These are phyloP conservation scores for Hygrophorus pudorinus DNA, from an alignment of 768 basidiomycete species.

Conservation along the genomic window DNA sequence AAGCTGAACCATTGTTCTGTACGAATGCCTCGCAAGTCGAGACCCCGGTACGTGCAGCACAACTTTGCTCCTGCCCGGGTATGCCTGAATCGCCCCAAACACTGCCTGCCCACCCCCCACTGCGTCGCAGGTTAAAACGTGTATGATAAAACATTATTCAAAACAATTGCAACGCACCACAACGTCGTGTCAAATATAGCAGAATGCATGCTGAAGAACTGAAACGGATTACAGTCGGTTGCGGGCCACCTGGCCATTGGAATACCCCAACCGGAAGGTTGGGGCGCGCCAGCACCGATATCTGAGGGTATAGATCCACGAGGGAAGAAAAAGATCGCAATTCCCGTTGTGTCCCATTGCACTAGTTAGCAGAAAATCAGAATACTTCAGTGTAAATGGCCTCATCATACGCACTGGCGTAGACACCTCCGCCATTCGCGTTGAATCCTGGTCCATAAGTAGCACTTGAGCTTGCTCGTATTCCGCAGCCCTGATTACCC, in stretches of 20 bases:
- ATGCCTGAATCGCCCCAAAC: conserved; percentile 69
- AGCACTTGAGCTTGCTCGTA: conserved; percentile 45
- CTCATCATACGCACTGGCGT: conserved; percentile 59
- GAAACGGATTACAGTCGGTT: conserved; percentile 59
- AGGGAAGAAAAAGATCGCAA: conserved; percentile 77
- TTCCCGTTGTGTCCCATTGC: conserved; percentile 69
- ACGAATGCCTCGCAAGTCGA: conserved; percentile 76
- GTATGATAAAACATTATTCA: neutral
- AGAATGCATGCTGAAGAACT: conserved; percentile 69
- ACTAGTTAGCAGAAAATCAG: conserved; percentile 26
- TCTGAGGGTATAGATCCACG: conserved; percentile 67
- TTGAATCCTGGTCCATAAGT: conserved; percentile 89
- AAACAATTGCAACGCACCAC: conserved; percentile 38
- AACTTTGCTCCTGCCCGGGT: conserved; percentile 81
- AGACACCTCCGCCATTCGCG: conserved; percentile 75
- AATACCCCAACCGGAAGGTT: conserved; percentile 66
- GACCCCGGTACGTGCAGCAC: conserved; percentile 74
- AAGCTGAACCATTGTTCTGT: conserved; percentile 55
- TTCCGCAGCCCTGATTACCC: conserved; percentile 74
- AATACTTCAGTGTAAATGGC: conserved; percentile 2
- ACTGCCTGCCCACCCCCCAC: conserved; percentile 83
- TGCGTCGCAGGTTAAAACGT: conserved; percentile 14
- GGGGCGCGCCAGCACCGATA: conserved; percentile 61
- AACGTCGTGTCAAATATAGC: conserved; percentile 83
- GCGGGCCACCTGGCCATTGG: conserved; percentile 79